These are phyloP conservation scores for Aspergillus oerlinghausenensis DNA, from an alignment of 2,329 filamentous ascomycete genomes.

Conservation along the genomic window DNA sequence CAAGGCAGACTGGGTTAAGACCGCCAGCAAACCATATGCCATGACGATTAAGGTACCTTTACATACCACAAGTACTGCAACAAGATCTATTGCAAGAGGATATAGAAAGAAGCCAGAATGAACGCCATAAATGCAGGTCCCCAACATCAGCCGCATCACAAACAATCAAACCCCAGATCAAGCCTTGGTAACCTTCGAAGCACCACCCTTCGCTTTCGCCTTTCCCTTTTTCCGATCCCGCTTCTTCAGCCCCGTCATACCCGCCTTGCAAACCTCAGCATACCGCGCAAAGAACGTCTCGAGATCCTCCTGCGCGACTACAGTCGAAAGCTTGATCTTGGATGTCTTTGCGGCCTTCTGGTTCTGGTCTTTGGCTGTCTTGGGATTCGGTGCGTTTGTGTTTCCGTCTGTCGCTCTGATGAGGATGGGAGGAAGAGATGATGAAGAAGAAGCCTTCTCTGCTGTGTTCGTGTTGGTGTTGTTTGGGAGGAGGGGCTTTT, in stretches of 20 bases:
- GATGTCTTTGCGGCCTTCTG: slow-evolving; percentile 49
- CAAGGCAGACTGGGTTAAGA: not conserved
- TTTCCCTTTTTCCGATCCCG: slow-evolving; percentile 78
- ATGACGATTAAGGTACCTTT: not conserved
- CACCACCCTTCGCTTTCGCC: slow-evolving; percentile 54
- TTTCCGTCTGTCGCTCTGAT: slow-evolving; percentile 83
- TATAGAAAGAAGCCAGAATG: slow-evolving; percentile 6
- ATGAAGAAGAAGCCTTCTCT: slow-evolving; percentile 49
- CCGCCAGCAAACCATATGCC: not conserved
- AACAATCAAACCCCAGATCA: slow-evolving; percentile 12
- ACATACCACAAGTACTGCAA: slow-evolving; percentile 4
- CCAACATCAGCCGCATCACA: not conserved
- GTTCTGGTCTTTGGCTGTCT: slow-evolving; percentile 25
- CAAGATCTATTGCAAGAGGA: not conserved
- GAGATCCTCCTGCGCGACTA: slow-evolving; percentile 71
- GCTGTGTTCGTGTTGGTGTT: slow-evolving; percentile 6
- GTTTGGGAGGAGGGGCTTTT: slow-evolving; percentile 34
- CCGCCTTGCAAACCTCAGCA: slow-evolving; percentile 83
- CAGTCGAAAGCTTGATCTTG: slow-evolving; percentile 73
- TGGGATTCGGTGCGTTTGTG: slow-evolving; percentile 43
- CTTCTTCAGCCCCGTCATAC: slow-evolving; percentile 88
- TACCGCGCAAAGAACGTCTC: slow-evolving; percentile 80
- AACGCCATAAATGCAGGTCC: slow-evolving; percentile 25
- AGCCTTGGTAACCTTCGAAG: slow-evolving; percentile 29
- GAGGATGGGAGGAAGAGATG: slow-evolving; percentile 67